Conservation (phyloP, 768 basidiomycete species). For the Tricholoma matsutake region DNA sequence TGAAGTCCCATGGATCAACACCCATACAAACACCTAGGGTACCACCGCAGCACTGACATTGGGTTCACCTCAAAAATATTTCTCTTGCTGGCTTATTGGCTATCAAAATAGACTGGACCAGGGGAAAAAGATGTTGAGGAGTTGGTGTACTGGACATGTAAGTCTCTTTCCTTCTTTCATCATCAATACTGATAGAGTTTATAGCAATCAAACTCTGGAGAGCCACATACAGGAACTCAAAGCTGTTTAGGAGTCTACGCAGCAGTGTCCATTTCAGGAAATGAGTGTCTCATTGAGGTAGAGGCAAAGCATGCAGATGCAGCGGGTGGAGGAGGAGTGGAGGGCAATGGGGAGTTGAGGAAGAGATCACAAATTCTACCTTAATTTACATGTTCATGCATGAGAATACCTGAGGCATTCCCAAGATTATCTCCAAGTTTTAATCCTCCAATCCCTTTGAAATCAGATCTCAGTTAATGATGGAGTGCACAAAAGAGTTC, state of each 20-base stretch:
- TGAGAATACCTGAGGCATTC: too few species aligned
- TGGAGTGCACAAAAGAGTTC: too few species aligned
- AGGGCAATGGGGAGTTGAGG: slow-evolving; percentile 12
- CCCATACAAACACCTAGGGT: too few species aligned
- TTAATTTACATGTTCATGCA: too few species aligned
- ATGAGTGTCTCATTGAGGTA: slow-evolving; percentile 23
- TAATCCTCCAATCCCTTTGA: too few species aligned
- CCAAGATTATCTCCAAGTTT: too few species aligned
- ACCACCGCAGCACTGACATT: too few species aligned
- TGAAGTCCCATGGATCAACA: too few species aligned
- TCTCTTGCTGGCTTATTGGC: background rate
- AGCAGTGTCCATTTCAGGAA: slow-evolving; percentile 1
- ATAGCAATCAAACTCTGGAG: background rate
- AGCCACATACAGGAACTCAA: background rate
- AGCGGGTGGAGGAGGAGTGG: slow-evolving; percentile 12
- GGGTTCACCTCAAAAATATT: too few species aligned
- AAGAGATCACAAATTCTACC: background rate
- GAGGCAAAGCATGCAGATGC: slow-evolving; percentile 24
- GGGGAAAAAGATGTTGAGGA: background rate
- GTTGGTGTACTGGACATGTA: background rate
- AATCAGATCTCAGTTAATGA: too few species aligned
- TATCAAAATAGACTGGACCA: slow-evolving; percentile 9
- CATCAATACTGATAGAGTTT: background rate
- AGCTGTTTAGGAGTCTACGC: background rate
- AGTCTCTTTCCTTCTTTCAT: background rate